phyloP scores from a whole-genome alignment of 192 early-diverging fungal genomes.

The Linnemannia hyalina region DNA sequence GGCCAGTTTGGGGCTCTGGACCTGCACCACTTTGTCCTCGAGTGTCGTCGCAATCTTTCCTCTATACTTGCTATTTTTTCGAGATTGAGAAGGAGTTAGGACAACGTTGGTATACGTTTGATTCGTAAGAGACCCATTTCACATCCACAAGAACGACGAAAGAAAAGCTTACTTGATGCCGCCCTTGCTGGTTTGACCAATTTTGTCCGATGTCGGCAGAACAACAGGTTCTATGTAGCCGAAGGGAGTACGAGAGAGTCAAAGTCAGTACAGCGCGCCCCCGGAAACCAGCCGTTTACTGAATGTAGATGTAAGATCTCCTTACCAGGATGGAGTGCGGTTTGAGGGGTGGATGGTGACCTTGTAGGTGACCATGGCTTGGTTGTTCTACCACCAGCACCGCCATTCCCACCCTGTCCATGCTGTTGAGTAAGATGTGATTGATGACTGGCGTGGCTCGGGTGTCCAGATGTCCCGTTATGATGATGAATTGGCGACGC shows the following conservation, averaged over 20 bases:
- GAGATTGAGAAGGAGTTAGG: too few species aligned
- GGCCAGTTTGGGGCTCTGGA: constrained; percentile 36
- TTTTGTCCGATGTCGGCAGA: constrained; percentile 32
- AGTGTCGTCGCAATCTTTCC: constrained; percentile 51
- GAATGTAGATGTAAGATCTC: background rate
- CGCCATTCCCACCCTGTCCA: background rate
- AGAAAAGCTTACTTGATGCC: constrained; percentile 38
- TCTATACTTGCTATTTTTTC: constrained; percentile 37
- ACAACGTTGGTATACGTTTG: too few species aligned
- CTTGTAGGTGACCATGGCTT: constrained; percentile 25
- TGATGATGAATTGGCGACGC: constrained; percentile 20
- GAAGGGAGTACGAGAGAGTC: background rate
- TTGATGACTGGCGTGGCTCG: constrained; percentile 14
- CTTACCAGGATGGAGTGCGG: background rate
- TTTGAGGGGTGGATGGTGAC: constrained; percentile 2
- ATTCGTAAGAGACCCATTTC: background rate
- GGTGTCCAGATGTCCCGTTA: background rate
- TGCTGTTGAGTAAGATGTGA: constrained; percentile 10
- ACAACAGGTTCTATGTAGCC: constrained; percentile 31
- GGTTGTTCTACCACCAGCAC: background rate
- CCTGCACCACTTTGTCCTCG: constrained; percentile 54
- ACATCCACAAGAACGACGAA: background rate
- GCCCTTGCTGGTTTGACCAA: constrained; percentile 53
- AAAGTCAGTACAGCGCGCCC: background rate
- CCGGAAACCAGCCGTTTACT: background rate